Evolutionary conservation across 2,329 filamentous ascomycete species (phyloP).

Genomic region (Fusarium napiforme): DNA sequence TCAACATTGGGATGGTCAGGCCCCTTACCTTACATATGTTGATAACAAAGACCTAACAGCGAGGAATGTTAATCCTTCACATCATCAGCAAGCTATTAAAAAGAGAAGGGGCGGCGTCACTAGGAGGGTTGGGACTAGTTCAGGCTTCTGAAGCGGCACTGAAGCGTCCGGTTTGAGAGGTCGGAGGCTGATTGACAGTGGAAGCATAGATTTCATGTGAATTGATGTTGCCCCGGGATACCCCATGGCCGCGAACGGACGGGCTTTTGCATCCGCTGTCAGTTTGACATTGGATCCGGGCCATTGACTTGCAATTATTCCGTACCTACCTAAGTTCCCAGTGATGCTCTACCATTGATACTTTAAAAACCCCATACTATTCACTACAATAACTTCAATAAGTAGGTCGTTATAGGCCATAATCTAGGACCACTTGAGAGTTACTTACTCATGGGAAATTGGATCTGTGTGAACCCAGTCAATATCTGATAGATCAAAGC

Average conservation of each 20-base stretch:
- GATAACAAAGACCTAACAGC: neutral
- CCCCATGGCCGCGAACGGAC: neutral
- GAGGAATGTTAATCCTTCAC: neutral
- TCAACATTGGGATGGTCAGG: neutral
- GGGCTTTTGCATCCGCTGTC: slow-evolving; percentile 9
- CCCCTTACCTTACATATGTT: too few species aligned
- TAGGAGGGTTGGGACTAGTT: neutral
- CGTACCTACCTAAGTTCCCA: too few species aligned
- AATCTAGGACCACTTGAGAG: neutral
- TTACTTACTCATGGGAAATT: neutral
- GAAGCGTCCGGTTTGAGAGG: neutral
- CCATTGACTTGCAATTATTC: neutral
- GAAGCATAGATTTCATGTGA: neutral
- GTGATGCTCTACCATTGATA: neutral
- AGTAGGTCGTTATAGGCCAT: neutral
- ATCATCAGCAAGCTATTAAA: neutral
- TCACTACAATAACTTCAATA: neutral
- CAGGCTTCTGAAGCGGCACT: neutral
- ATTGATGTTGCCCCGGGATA: slow-evolving; percentile 8
- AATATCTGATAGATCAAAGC: neutral
- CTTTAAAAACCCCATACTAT: neutral
- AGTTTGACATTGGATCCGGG: neutral
- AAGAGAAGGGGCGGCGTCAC: neutral
- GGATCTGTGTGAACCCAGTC: neutral
- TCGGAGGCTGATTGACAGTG: neutral